Conservation (phyloP, 1,284 basidiomycete genomes). For the Trametes sp. region DNA sequence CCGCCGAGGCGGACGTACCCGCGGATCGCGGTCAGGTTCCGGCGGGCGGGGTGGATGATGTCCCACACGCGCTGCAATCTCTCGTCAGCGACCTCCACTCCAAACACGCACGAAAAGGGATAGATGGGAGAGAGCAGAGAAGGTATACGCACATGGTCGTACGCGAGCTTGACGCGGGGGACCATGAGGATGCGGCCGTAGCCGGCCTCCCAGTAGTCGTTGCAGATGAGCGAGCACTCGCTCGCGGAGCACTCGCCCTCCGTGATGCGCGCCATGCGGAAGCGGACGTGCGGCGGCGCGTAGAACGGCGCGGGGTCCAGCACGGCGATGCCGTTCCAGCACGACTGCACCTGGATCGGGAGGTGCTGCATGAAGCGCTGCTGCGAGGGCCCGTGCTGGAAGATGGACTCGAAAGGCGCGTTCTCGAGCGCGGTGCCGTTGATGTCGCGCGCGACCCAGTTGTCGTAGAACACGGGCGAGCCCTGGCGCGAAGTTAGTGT, state of each 20-base stretch:
- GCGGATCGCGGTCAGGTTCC: constrained; percentile 92
- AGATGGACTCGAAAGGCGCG: constrained; percentile 92
- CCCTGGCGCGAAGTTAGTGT: constrained; percentile 46
- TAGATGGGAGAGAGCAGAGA: background rate
- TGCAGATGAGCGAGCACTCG: constrained; percentile 95
- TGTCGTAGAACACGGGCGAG: constrained; percentile 95
- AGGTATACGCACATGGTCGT: constrained; percentile 74
- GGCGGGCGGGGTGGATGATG: constrained; percentile 87
- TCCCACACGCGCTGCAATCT: constrained; percentile 82
- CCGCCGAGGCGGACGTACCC: constrained; percentile 92
- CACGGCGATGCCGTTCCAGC: constrained; percentile 96
- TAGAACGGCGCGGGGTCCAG: constrained; percentile 95
- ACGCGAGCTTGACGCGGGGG: constrained; percentile 92
- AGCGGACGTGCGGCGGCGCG: constrained; percentile 84
- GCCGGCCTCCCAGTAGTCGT: constrained; percentile 92
- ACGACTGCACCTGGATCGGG: constrained; percentile 93
- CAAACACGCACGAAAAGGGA: background rate
- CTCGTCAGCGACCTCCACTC: background rate
- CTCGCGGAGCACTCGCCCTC: constrained; percentile 92
- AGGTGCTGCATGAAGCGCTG: constrained; percentile 89
- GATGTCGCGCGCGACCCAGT: constrained; percentile 97
- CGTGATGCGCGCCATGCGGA: constrained; percentile 88
- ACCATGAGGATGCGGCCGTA: constrained; percentile 97
- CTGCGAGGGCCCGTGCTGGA: constrained; percentile 81
- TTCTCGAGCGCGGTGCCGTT: constrained; percentile 97